Conservation (phyloP, 2,329 filamentous ascomycete species). For the Pyricularia pennisetigena region DNA sequence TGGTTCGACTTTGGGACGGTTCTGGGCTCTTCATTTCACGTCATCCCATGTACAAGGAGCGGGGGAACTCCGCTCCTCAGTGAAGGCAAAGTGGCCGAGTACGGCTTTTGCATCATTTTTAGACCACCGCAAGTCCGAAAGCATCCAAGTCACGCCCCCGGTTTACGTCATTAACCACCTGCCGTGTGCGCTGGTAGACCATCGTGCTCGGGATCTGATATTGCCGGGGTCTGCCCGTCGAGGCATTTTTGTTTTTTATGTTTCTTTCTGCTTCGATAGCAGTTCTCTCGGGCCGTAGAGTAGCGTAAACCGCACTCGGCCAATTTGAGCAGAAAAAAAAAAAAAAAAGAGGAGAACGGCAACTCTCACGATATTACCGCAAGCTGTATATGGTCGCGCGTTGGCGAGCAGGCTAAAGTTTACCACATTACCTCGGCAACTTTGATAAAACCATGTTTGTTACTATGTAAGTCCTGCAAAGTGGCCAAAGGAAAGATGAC, state of each 20-base stretch:
- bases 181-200: background rate
- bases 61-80: background rate
- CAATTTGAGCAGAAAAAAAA: background rate
- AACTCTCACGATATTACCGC: background rate
- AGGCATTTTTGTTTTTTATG: background rate
- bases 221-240: background rate
- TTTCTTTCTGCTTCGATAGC: too few species aligned
- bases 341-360: background rate
- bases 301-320: background rate
- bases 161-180: background rate
- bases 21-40: background rate
- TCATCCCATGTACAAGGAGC: background rate
- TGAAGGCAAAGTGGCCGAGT: background rate
- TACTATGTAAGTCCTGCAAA: background rate
- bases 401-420: background rate
- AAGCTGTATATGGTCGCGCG: background rate
- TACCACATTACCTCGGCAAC: background rate
- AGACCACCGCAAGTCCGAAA: background rate
- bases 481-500: background rate
- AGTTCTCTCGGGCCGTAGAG: background rate
- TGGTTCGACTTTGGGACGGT: background rate
- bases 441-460: background rate
- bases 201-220: background rate
- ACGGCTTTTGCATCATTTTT: background rate
- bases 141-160: background rate